phyloP scores from a whole-genome alignment of 2,329 filamentous ascomycete species.

The Myriangium duriaei region DNA sequence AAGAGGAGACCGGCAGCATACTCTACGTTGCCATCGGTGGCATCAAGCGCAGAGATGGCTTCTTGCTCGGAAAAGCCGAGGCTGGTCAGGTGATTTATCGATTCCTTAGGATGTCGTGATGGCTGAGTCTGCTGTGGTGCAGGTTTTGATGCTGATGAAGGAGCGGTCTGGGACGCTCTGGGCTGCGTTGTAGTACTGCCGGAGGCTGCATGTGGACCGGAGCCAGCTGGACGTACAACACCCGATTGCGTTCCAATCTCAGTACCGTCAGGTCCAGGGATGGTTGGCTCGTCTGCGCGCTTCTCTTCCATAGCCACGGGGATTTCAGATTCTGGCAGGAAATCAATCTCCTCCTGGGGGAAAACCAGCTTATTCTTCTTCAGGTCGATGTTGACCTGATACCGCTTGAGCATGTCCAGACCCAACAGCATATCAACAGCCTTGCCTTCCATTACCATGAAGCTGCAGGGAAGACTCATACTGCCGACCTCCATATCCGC shows the following conservation, averaged over 20 bases:
- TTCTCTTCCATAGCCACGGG: slow-evolving; percentile 68
- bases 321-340: slow-evolving; percentile 85
- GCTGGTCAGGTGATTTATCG: slow-evolving; percentile 62
- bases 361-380: slow-evolving; percentile 75
- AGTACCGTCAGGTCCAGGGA: slow-evolving; percentile 77
- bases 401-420: slow-evolving; percentile 91
- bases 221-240: slow-evolving; percentile 49
- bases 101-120: slow-evolving; percentile 43
- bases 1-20: slow-evolving; percentile 74
- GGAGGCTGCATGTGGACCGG: slow-evolving; percentile 18
- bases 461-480: slow-evolving; percentile 80
- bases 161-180: slow-evolving; percentile 9
- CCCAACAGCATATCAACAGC: slow-evolving; percentile 86
- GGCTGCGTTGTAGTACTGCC: slow-evolving; percentile 21
- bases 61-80: slow-evolving; percentile 67
- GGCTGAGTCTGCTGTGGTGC: slow-evolving; percentile 11
- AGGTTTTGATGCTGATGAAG: slow-evolving; percentile 8
- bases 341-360: slow-evolving; percentile 75
- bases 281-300: slow-evolving; percentile 64
- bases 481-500: slow-evolving; percentile 89
- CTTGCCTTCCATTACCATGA: slow-evolving; percentile 99
- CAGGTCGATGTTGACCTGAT: slow-evolving; percentile 87
- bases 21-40: slow-evolving; percentile 75
- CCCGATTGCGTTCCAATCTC: slow-evolving; percentile 76
- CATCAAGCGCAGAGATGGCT: slow-evolving; percentile 69